Evolutionary conservation across 2,329 filamentous ascomycete species (phyloP).

Genomic region (Aaosphaeria arxii): DNA sequence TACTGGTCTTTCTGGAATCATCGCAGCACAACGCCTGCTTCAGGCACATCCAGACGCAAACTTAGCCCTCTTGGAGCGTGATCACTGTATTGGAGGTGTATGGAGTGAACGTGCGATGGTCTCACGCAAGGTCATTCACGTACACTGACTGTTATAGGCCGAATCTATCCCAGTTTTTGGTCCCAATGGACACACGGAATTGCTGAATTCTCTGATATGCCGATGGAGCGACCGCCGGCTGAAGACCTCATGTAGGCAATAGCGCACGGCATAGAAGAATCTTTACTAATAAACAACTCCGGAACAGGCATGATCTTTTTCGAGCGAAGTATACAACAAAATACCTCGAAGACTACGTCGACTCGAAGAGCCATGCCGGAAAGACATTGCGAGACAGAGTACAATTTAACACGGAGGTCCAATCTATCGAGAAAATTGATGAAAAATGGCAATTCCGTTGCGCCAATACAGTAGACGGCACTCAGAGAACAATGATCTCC

Average conservation of each 20-base stretch:
- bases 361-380: slow-evolving; percentile 1
- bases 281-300: no score
- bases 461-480: not conserved
- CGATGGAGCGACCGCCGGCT: slow-evolving; percentile 11
- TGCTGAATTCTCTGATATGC: slow-evolving; percentile 13
- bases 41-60: slow-evolving; percentile 8
- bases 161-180: slow-evolving; percentile 11
- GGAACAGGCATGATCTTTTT: slow-evolving; percentile 5
- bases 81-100: slow-evolving; percentile 11
- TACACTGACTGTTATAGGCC: not conserved
- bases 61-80: slow-evolving; percentile 10
- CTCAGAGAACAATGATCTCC: not conserved
- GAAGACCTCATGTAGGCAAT: slow-evolving; percentile 5
- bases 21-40: slow-evolving; percentile 11
- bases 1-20: slow-evolving; percentile 11
- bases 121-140: not conserved
- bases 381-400: slow-evolving; percentile 7
- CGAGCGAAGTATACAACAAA: slow-evolving; percentile 11
- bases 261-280: no score
- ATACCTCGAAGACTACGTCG: slow-evolving; percentile 14
- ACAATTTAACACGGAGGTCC: slow-evolving; percentile 5
- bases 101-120: slow-evolving; percentile 5
- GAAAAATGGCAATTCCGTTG: slow-evolving; percentile 5
- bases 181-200: slow-evolving; percentile 14
- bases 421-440: slow-evolving; percentile 6